Base-by-base conservation (phyloP, 345 rosid genomes). In the Populus simonii region DNA sequence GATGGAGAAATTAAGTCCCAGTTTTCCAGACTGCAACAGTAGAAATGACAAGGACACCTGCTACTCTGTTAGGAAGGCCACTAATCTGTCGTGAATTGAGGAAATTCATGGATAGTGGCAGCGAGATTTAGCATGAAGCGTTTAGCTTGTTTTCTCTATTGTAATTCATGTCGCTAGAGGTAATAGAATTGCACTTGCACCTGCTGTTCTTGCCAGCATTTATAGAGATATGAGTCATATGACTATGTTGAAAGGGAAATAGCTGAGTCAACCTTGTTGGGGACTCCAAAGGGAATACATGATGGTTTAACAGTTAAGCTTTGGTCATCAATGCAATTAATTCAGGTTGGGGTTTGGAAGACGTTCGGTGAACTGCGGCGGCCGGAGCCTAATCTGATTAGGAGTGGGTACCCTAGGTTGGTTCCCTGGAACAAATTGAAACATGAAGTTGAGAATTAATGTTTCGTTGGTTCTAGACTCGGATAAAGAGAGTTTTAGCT, bases 311-410 rank as follows among this genome's bases (percentile, higher is more conserved):
- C 35, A 23, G 57, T 78, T 33, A 59, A 61, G 1, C 16, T 88
- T 33, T 27, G 15, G 49, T 72, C 83, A 5, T 85, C 85, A 57
- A 72, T 85, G 66, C 87, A 85, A 39, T 47, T 84, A 43, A 83
- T 89, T 29, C 88, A 80, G 73, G 74, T 86, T 27, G 86, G 93
- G 93, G 77, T 80, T 33, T 89, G 92, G 86, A 88, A 87, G 82
- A 86, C 86, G 70, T 85, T 87, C 71, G 71, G 1, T 38, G 53
- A 67, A 7, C 57, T 89, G 36, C 74, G 31, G 18, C 86, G 35
- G 35, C 35, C 87, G 62, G 4, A 25, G 1, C 84, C 88, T 22
- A 84, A 80, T 3, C 2, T 1, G 29, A 23, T 79, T 61, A 23
- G 10, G 0, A 12, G 43, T 8, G 85, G 76, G 71, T 84, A 81